phyloP scores from a whole-genome alignment of 2,329 filamentous ascomycete genomes.

The Verticillium isaacii region DNA sequence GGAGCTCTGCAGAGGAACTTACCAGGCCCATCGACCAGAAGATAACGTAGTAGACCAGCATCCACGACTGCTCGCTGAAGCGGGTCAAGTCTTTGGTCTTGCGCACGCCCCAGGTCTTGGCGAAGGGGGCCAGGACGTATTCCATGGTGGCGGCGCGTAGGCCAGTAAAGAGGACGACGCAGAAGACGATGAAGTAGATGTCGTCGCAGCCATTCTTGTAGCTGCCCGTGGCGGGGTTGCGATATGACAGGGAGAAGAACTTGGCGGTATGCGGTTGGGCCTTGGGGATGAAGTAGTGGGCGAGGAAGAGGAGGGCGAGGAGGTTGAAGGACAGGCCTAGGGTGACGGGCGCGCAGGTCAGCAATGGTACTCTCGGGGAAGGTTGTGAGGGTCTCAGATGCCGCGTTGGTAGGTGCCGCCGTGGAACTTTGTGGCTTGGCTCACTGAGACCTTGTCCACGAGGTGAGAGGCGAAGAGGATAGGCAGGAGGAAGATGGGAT shows the following conservation, averaged over 20 bases:
- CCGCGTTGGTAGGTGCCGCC: neutral
- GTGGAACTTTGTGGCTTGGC: neutral
- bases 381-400: neutral
- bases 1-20: constrained; percentile 26
- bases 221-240: constrained; percentile 60
- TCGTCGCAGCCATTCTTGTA: constrained; percentile 81
- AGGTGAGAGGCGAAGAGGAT: neutral
- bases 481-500: neutral
- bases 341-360: constrained; percentile 13
- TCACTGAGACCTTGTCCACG: neutral
- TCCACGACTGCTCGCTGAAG: constrained; percentile 93
- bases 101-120: constrained; percentile 65
- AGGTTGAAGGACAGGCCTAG: constrained; percentile 78
- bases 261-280: constrained; percentile 75
- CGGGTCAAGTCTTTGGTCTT: constrained; percentile 73
- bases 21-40: constrained; percentile 86
- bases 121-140: constrained; percentile 76
- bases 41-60: constrained; percentile 74
- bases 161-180: constrained; percentile 80
- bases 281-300: constrained; percentile 77
- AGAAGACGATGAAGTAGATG: constrained; percentile 69
- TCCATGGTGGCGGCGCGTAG: constrained; percentile 83
- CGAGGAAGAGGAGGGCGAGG: constrained; percentile 74
- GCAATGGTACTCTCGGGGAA: constrained; percentile 3
- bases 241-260: constrained; percentile 85